Percentiles rank a stretch among this genome's conserved stretches.
phyloP scores from a whole-genome alignment of 108 stramenopile species.

The Discostella stelligeroides region DNA sequence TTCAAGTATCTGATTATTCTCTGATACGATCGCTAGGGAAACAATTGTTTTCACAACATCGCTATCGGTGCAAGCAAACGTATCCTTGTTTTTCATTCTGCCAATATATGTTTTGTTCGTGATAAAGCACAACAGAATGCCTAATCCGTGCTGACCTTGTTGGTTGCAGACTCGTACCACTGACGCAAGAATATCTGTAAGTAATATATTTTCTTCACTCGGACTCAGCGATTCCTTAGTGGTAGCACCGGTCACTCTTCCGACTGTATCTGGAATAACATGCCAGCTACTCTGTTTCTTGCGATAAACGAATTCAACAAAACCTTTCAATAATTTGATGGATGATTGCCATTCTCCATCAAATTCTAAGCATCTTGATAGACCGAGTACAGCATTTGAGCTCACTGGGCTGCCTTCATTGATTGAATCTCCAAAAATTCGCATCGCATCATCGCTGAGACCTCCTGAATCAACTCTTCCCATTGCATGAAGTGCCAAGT shows the following conservation, averaged over 20 bases:
- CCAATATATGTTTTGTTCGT: constrained; percentile 10
- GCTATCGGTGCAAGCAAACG: constrained; percentile 3
- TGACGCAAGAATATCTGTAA: constrained; percentile 35
- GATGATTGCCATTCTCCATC: constrained; percentile 67
- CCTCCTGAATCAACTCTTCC: constrained; percentile 36
- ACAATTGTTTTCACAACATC: constrained; percentile 7
- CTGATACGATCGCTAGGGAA: constrained; percentile 9
- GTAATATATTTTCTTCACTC: constrained; percentile 16
- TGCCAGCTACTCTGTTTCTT: constrained; percentile 22
- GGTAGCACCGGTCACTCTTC: constrained; percentile 4
- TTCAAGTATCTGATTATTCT: constrained; percentile 25
- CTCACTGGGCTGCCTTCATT: constrained; percentile 63
- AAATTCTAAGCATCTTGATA: constrained; percentile 62
- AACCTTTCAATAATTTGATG: constrained; percentile 39
- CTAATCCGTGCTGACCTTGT: constrained; percentile 59
- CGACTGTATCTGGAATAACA: constrained; percentile 26
- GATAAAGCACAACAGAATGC: constrained; percentile 53
- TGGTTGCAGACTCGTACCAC: constrained; percentile 63
- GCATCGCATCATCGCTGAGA: constrained; percentile 38
- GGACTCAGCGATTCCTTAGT: constrained; percentile 7
- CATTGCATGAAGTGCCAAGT: constrained; percentile 68
- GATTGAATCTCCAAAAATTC: constrained; percentile 50
- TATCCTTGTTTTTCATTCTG: constrained; percentile 3
- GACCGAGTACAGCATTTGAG: constrained; percentile 57
- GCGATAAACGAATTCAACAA: constrained; percentile 30